Evolutionary conservation across 129 eudicot genomes (phyloP).

Genomic region (Lactuca saligna): DNA sequence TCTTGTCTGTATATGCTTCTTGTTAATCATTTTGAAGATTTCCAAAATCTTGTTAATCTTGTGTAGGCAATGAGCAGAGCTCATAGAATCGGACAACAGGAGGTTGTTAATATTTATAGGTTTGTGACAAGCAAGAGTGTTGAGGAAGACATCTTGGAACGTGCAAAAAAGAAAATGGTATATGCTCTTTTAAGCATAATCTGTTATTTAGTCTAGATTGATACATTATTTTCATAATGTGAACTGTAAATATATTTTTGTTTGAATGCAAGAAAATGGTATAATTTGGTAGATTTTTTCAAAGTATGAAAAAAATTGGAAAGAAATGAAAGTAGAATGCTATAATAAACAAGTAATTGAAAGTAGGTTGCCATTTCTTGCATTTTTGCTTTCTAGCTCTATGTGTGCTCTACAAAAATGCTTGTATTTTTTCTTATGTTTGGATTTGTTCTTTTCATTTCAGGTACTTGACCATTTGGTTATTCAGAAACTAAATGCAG

Average conservation of each 20-base stretch:
- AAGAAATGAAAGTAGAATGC: neutral
- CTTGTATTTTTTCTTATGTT: neutral
- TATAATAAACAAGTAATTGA: too few species aligned
- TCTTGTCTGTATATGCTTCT: too few species aligned
- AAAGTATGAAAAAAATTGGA: neutral
- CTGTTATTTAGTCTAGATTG: too few species aligned
- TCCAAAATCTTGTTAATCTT: neutral
- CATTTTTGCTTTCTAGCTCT: constrained; percentile 4
- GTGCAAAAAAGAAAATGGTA: constrained; percentile 99
- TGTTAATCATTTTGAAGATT: neutral
- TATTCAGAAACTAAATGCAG: constrained; percentile 95
- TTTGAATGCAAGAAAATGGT: neutral
- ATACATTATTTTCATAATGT: neutral
- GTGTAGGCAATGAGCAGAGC: constrained; percentile 99
- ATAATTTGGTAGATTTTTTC: too few species aligned
- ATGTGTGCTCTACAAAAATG: constrained; percentile 4
- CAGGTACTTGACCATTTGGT: constrained; percentile 99
- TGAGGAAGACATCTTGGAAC: constrained; percentile 98
- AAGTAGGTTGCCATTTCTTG: too few species aligned
- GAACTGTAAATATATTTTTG: neutral
- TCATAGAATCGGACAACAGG: constrained; percentile 98
- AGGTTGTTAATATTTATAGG: constrained; percentile 93
- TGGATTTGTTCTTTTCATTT: constrained; percentile 7
- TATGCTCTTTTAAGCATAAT: constrained; percentile 5
- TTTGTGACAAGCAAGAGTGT: constrained; percentile 99